Conservation (phyloP, 164 flowering plant species). For the Tetrastigma voinierianum region DNA sequence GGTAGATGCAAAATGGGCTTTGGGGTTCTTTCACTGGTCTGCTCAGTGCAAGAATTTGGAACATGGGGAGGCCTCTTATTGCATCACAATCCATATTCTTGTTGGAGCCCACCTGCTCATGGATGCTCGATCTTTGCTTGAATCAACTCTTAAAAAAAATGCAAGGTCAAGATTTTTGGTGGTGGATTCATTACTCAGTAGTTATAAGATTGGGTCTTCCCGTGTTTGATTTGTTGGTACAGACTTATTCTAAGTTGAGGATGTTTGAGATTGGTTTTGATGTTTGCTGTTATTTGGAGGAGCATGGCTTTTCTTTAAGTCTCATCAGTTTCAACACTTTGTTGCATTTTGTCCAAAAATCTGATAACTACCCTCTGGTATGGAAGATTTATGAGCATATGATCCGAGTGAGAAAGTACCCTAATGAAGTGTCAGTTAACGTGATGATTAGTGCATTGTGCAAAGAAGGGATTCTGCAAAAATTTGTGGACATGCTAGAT, state of each 20-base stretch:
- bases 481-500: constrained; percentile 46
- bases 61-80: constrained; percentile 52
- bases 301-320: constrained; percentile 52
- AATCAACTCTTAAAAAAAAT: constrained; percentile 40
- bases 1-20: constrained; percentile 53
- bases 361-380: constrained; percentile 37
- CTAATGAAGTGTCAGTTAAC: constrained; percentile 55
- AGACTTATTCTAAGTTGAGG: constrained; percentile 67
- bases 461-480: constrained; percentile 72
- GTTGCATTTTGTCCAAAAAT: constrained; percentile 55
- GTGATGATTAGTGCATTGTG: constrained; percentile 63
- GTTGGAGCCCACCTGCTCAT: constrained; percentile 45
- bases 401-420: constrained; percentile 53
- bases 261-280: constrained; percentile 51
- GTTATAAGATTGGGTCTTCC: constrained; percentile 41
- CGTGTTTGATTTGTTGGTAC: constrained; percentile 75
- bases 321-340: constrained; percentile 59
- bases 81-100: constrained; percentile 54
- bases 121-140: constrained; percentile 64
- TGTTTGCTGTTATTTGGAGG: constrained; percentile 49
- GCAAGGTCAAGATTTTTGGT: constrained; percentile 23
- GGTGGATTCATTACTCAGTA: constrained; percentile 44
- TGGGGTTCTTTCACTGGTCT: constrained; percentile 87
- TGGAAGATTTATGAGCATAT: constrained; percentile 81
- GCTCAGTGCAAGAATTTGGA: constrained; percentile 20